These are phyloP conservation scores for Epichloe uncinata DNA, from an alignment of 2,329 filamentous ascomycete genomes.

Conservation along the genomic window DNA sequence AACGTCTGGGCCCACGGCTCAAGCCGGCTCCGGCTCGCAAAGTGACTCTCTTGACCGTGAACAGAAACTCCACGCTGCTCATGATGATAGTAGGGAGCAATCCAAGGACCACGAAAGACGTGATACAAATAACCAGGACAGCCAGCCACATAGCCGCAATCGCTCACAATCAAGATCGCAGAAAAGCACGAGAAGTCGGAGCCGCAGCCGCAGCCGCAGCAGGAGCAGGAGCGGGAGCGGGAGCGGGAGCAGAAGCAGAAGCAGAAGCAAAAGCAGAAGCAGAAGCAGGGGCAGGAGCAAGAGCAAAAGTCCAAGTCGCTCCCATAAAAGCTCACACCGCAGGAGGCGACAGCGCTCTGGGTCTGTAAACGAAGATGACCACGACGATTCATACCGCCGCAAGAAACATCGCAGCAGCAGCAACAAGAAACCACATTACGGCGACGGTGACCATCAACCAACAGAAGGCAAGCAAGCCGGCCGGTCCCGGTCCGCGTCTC, in stretches of 20 bases:
- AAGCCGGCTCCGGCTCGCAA: conserved; percentile 21
- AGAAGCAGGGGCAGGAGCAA: conserved; percentile 12
- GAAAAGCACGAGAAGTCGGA: conserved; percentile 18
- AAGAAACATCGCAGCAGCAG: conserved; percentile 35
- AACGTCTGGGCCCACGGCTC: conserved; percentile 2
- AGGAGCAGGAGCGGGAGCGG: conserved; percentile 8
- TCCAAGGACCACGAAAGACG: conserved; percentile 13
- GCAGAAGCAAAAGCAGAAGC: conserved; percentile 14
- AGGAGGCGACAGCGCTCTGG: conserved; percentile 43
- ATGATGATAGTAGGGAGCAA: conserved; percentile 19
- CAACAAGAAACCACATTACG: conserved; percentile 19
- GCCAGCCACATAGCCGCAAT: conserved; percentile 7
- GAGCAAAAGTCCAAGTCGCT: conserved; percentile 14
- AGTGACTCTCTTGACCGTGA: conserved; percentile 33
- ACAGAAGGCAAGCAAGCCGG: conserved; percentile 32
- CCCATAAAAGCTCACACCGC: conserved; percentile 32
- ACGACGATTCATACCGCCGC: conserved; percentile 33
- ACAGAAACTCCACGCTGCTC: conserved; percentile 19
- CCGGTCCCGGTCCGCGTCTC: conserved; percentile 52
- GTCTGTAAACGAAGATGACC: conserved; percentile 34
- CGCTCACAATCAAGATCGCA: conserved; percentile 22
- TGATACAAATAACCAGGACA: conserved; percentile 12
- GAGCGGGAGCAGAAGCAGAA: conserved; percentile 10
- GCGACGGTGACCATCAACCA: conserved; percentile 30
- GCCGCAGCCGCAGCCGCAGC: conserved; percentile 13